Percentiles rank a stretch among this genome's conserved stretches.
These are phyloP conservation scores for Yueomyces sinensis DNA, from an alignment of 805 yeast species.

Conservation along the genomic window DNA sequence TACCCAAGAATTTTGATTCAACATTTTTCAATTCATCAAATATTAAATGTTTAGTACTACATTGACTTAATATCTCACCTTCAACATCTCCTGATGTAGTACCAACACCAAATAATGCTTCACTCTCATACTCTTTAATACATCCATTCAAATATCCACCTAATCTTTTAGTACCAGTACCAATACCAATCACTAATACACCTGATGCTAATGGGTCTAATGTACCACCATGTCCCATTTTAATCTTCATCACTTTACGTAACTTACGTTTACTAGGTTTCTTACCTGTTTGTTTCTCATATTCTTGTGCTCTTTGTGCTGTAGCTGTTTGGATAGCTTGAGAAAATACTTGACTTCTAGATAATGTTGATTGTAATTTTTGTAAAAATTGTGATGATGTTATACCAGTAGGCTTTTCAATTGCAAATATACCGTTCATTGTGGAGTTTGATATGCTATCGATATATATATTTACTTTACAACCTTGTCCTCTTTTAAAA, in stretches of 20 bases:
- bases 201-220: conserved; percentile 95
- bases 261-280: conserved; percentile 39
- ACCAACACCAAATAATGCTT: conserved; percentile 75
- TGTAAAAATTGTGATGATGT: conserved; percentile 65
- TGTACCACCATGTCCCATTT: conserved; percentile 98
- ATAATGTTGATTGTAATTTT: conserved; percentile 49
- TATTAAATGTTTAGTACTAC: conserved; percentile 43
- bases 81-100: conserved; percentile 93
- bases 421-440: conserved; percentile 91
- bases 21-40: conserved; percentile 36
- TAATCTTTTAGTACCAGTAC: conserved; percentile 75
- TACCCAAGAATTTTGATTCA: conserved; percentile 61
- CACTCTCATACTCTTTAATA: conserved; percentile 67
- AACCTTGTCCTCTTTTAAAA: no score
- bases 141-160: conserved; percentile 62
- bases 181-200: conserved; percentile 83
- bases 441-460: no score
- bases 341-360: conserved; percentile 44
- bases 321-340: conserved; percentile 38
- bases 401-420: conserved; percentile 78
- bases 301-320: conserved; percentile 31
- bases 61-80: conserved; percentile 61
- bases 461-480: no score
- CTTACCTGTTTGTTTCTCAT: conserved; percentile 27
- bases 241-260: conserved; percentile 43